Evolutionary conservation across 2,329 filamentous ascomycete genomes (phyloP).

Genomic region (Fusarium miscanthi): DNA sequence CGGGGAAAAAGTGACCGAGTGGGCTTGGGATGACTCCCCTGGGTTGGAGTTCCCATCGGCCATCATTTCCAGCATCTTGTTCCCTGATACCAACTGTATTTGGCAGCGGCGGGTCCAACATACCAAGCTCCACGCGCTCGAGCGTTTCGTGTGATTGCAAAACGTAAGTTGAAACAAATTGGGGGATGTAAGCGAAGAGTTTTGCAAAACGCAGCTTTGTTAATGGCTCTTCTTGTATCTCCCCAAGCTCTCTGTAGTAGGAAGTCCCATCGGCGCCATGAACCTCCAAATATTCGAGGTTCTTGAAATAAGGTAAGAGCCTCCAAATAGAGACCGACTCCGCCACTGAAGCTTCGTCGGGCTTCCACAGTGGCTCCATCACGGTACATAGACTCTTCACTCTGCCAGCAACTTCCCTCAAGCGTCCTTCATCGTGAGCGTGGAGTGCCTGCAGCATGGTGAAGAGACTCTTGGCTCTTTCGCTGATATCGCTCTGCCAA

Average conservation of each 20-base stretch:
- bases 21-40: conserved; percentile 8
- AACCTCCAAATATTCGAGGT: conserved; percentile 24
- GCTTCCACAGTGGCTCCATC: background rate
- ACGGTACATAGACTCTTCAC: conserved; percentile 25
- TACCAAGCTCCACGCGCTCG: conserved; percentile 25
- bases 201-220: conserved; percentile 12
- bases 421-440: background rate
- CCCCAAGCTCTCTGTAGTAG: rapidly evolving
- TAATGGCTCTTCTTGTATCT: background rate
- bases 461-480: conserved; percentile 1
- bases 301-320: conserved; percentile 23
- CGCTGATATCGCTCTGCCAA: background rate
- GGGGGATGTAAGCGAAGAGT: conserved; percentile 25
- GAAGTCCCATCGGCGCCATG: background rate
- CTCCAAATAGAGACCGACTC: background rate
- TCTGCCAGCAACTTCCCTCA: background rate
- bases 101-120: conserved; percentile 16
- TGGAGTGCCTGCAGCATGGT: background rate
- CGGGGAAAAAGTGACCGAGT: conserved; percentile 1
- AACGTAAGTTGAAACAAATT: background rate
- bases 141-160: background rate
- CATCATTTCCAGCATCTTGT: background rate
- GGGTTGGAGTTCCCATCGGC: rapidly evolving
- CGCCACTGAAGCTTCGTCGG: rapidly evolving
- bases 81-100: rapidly evolving